phyloP scores from a whole-genome alignment of 305 asterid genomes.

The Salvia sclarea region DNA sequence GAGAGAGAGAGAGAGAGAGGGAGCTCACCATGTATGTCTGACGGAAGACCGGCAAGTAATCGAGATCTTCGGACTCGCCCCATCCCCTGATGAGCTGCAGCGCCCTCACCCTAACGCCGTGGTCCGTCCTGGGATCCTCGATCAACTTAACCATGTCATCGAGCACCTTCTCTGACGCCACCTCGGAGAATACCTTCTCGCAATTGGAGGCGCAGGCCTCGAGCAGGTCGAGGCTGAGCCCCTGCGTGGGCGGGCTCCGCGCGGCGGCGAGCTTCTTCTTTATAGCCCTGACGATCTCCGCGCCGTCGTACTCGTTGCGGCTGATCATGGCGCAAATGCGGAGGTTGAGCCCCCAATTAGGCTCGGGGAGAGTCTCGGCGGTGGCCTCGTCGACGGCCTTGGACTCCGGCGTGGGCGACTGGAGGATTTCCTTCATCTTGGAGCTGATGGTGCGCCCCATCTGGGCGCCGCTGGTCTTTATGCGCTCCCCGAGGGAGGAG shows the following conservation, averaged over 20 bases:
- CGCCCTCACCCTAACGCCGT: constrained; percentile 65
- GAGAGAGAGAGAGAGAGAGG: background rate
- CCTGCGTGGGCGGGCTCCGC: constrained; percentile 47
- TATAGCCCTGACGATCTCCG: constrained; percentile 75
- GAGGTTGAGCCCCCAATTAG: constrained; percentile 86
- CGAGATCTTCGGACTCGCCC: constrained; percentile 88
- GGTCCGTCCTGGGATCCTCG: constrained; percentile 76
- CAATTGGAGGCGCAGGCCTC: constrained; percentile 90
- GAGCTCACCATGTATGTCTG: constrained; percentile 71
- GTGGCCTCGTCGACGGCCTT: constrained; percentile 91
- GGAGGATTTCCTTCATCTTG: constrained; percentile 79
- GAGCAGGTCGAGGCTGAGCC: constrained; percentile 70
- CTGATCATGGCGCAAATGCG: constrained; percentile 84
- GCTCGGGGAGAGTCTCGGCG: constrained; percentile 58
- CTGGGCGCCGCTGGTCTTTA: constrained; percentile 76
- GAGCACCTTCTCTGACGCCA: constrained; percentile 90
- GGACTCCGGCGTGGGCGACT: constrained; percentile 82
- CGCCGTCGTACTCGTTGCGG: constrained; percentile 64
- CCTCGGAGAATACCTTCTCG: constrained; percentile 85
- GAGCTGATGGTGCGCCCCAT: constrained; percentile 77
- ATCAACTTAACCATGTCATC: constrained; percentile 83
- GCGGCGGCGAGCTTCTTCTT: constrained; percentile 70
- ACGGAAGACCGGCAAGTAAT: constrained; percentile 80
- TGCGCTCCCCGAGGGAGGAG: constrained; percentile 71
- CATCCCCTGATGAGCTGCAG: constrained; percentile 88